Conservation (phyloP, 306 rosid species). For the Castanea crenata region DNA sequence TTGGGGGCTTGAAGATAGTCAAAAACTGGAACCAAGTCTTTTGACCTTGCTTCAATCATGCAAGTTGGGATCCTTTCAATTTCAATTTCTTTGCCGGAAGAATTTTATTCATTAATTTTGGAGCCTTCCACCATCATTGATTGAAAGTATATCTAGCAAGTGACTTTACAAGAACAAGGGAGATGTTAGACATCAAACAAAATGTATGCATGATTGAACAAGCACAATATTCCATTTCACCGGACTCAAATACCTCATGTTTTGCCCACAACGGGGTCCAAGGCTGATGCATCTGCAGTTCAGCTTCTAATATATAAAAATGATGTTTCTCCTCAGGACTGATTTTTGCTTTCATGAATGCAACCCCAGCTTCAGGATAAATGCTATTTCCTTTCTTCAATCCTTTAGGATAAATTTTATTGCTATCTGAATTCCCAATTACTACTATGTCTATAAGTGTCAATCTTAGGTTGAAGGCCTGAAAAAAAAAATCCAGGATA, state of each 20-base stretch:
- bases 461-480: no score
- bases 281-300: slow-evolving; percentile 77
- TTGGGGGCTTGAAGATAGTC: slow-evolving; percentile 58
- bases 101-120: slow-evolving; percentile 41
- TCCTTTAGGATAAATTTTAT: slow-evolving; percentile 58
- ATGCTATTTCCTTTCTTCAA: slow-evolving; percentile 33
- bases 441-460: no score
- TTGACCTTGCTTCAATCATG: slow-evolving; percentile 72
- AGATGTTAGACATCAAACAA: slow-evolving; percentile 13
- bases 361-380: slow-evolving; percentile 42
- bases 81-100: slow-evolving; percentile 70
- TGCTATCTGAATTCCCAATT: slow-evolving; percentile 42
- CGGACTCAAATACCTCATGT: slow-evolving; percentile 53
- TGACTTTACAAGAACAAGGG: slow-evolving; percentile 13
- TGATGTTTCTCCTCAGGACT: slow-evolving; percentile 60
- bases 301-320: slow-evolving; percentile 88
- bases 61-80: slow-evolving; percentile 70
- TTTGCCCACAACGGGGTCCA: slow-evolving; percentile 66
- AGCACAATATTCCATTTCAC: slow-evolving; percentile 4
- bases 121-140: slow-evolving; percentile 50
- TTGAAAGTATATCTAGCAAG: slow-evolving; percentile 76
- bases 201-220: not conserved
- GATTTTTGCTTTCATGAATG: slow-evolving; percentile 37
- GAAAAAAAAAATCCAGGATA: no score
- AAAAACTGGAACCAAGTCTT: slow-evolving; percentile 69